Percentiles rank a stretch among this genome's conserved stretches.
Conservation (phyloP, 306 rosid species). For the Crotalaria pallida region DNA sequence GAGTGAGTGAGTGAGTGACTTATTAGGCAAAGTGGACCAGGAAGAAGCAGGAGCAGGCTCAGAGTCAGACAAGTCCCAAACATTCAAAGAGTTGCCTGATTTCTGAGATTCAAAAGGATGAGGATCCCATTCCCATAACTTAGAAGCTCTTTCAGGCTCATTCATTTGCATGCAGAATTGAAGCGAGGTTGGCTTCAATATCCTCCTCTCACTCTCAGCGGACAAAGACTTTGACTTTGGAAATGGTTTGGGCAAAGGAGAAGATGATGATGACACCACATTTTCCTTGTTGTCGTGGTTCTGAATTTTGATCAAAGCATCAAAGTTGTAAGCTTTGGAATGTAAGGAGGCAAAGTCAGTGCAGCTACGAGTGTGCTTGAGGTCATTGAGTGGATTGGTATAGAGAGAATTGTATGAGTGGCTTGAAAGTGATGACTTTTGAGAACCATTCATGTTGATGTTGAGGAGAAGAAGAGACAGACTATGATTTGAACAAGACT, state of each 20-base stretch:
- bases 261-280: constrained; percentile 5
- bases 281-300: constrained; percentile 54
- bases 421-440: constrained; percentile 12
- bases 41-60: constrained; percentile 97
- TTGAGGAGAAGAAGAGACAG: not conserved
- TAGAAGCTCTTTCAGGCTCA: constrained; percentile 45
- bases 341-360: constrained; percentile 35
- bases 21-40: constrained; percentile 87
- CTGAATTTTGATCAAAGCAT: not conserved
- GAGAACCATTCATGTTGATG: constrained; percentile 13
- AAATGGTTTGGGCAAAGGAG: constrained; percentile 14
- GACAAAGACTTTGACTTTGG: constrained; percentile 53
- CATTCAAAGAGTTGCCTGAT: constrained; percentile 52
- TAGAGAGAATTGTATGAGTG: constrained; percentile 45
- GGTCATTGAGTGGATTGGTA: constrained; percentile 48
- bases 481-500: too few species aligned
- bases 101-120: constrained; percentile 32
- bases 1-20: constrained; percentile 26
- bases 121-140: constrained; percentile 45
- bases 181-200: constrained; percentile 59
- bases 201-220: constrained; percentile 31
- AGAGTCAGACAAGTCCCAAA: constrained; percentile 89
- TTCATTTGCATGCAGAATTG: constrained; percentile 76
- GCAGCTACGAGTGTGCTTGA: constrained; percentile 58
- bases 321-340: not conserved